Conservation (phyloP, 805 yeast species). For the Candida lessepsii region DNA sequence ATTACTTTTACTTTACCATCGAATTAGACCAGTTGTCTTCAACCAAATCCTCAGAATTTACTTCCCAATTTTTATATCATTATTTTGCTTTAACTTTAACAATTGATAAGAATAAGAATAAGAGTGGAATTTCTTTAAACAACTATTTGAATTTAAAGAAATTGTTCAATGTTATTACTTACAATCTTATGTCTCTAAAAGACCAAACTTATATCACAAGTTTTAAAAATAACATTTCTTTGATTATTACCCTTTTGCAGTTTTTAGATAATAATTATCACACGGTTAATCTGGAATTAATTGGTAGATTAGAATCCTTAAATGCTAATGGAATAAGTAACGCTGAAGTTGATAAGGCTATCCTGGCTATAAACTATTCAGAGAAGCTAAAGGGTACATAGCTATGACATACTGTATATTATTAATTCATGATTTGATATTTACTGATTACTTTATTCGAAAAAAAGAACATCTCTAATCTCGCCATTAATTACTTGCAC, state of each 20-base stretch:
- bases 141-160: constrained; percentile 34
- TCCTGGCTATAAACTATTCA: not conserved
- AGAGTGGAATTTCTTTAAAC: constrained; percentile 19
- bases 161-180: constrained; percentile 36
- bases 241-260: constrained; percentile 3
- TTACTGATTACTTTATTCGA: no score
- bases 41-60: constrained; percentile 39
- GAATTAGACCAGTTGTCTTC: constrained; percentile 41
- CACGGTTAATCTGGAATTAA: not conserved
- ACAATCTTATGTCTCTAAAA: constrained; percentile 14
- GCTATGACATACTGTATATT: no score
- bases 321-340: constrained; percentile 1
- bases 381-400: not conserved
- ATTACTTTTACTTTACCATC: constrained; percentile 38
- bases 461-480: no score
- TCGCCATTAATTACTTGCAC: no score
- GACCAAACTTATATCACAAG: not conserved
- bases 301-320: constrained; percentile 2
- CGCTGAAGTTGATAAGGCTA: not conserved
- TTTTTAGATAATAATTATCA: constrained; percentile 5
- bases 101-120: constrained; percentile 17
- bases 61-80: constrained; percentile 41
- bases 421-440: no score
- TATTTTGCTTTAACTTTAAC: constrained; percentile 33
- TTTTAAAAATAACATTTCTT: constrained; percentile 7